Evolutionary conservation across 306 rosid species (phyloP).

Genomic region (Pueraria montana): DNA sequence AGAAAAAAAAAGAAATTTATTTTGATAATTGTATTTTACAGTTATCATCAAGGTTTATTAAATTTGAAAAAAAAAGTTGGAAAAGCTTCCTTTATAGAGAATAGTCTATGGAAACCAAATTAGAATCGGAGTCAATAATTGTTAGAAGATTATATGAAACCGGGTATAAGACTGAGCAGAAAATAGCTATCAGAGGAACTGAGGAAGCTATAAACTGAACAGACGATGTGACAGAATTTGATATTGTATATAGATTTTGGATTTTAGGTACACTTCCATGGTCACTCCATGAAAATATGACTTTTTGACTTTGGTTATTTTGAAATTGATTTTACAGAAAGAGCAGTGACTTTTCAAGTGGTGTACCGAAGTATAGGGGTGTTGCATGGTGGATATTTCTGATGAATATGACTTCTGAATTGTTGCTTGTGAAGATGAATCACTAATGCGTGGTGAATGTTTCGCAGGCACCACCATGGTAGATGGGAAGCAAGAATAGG

Average conservation of each 20-base stretch:
- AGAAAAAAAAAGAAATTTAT: too few species aligned
- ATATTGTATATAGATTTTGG: neutral
- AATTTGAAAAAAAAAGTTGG: too few species aligned
- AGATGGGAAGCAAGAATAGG: conserved; percentile 99
- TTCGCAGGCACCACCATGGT: conserved; percentile 87
- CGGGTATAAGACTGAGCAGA: too few species aligned
- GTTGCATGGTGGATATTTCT: conserved; percentile 76
- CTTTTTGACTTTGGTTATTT: neutral
- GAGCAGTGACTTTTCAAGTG: conserved; percentile 97
- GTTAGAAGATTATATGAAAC: too few species aligned
- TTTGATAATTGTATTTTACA: too few species aligned
- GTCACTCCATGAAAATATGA: neutral
- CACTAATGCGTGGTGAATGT: conserved; percentile 7
- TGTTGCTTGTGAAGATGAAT: conserved; percentile 35
- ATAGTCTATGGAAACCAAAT: too few species aligned
- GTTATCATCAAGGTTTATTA: too few species aligned
- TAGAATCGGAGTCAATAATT: too few species aligned
- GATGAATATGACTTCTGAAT: conserved; percentile 16
- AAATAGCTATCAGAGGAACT: too few species aligned
- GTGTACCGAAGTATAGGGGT: conserved; percentile 90
- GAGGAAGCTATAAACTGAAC: too few species aligned
- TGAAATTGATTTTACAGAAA: conserved; percentile 56
- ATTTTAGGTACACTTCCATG: neutral
- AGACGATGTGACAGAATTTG: too few species aligned
- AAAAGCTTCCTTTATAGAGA: too few species aligned